These are phyloP conservation scores for Fagopyrum esculentum DNA, from an alignment of 148 eudicot genomes.

Conservation along the genomic window DNA sequence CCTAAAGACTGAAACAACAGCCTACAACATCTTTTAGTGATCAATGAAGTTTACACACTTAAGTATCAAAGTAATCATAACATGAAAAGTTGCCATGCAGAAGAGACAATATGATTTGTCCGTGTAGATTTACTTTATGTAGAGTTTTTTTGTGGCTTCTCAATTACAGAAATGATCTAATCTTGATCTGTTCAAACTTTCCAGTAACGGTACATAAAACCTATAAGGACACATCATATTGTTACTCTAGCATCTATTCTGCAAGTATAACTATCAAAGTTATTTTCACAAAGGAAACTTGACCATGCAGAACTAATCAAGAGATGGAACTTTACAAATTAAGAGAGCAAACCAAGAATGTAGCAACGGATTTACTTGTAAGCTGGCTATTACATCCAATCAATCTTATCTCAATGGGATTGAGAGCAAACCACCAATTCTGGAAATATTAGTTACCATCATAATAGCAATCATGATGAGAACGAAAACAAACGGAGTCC, in stretches of 20 bases:
- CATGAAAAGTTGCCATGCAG: not conserved
- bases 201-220: not conserved
- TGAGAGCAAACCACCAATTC: not conserved
- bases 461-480: not conserved
- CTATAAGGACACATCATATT: not conserved
- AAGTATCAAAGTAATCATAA: not conserved
- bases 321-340: not conserved
- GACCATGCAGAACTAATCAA: not conserved
- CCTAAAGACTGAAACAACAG: constrained; percentile 36
- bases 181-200: not conserved
- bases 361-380: not conserved
- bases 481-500: not conserved
- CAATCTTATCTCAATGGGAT: not conserved
- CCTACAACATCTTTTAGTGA: constrained; percentile 29
- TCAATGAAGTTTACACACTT: not conserved
- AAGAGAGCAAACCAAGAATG: not conserved
- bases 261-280: not conserved
- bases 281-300: not conserved
- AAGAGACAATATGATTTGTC: too few relatives aligned
- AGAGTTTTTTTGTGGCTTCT: not conserved
- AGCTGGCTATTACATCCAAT: not conserved
- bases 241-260: not conserved
- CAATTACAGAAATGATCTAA: not conserved
- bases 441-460: not conserved
- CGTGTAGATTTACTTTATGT: too few relatives aligned